Evolutionary conservation across 1,284 basidiomycete species (phyloP).

Genomic region (Xerocomus minutiporus): DNA sequence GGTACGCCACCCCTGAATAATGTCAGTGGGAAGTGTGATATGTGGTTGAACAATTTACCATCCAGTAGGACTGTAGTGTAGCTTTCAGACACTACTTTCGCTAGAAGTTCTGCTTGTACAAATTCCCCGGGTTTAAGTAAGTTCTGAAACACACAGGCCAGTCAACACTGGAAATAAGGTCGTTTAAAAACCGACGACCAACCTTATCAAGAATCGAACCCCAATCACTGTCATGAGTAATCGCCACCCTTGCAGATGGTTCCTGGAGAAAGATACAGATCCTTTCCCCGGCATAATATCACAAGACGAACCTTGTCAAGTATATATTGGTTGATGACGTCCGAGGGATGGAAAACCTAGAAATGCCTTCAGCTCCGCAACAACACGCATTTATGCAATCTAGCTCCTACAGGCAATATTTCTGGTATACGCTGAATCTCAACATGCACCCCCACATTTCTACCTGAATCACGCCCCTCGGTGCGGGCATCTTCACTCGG

Average conservation of each 20-base stretch:
- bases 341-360: constrained; percentile 25
- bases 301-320: constrained; percentile 12
- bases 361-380: constrained; percentile 2
- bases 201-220: constrained; percentile 17
- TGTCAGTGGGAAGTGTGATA: not conserved
- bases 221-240: constrained; percentile 24
- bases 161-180: not conserved
- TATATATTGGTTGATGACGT: constrained; percentile 24
- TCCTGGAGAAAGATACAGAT: constrained; percentile 10
- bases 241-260: constrained; percentile 23
- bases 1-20: constrained; percentile 18
- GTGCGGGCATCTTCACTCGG: not conserved
- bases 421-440: constrained; percentile 20
- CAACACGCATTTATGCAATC: not conserved
- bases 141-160: constrained; percentile 5
- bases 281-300: not conserved
- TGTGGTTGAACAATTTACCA: constrained; percentile 8
- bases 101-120: constrained; percentile 9
- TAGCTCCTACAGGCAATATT: constrained; percentile 16
- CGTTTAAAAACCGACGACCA: not conserved
- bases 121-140: constrained; percentile 16
- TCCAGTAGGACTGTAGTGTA: constrained; percentile 8
- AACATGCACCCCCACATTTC: constrained; percentile 1
- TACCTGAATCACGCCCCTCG: not conserved
- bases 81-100: constrained; percentile 11